Percentiles rank a stretch among this genome's conserved stretches.
Conservation (phyloP, 2,329 filamentous ascomycete genomes). For the Penicillium corylophilum region DNA sequence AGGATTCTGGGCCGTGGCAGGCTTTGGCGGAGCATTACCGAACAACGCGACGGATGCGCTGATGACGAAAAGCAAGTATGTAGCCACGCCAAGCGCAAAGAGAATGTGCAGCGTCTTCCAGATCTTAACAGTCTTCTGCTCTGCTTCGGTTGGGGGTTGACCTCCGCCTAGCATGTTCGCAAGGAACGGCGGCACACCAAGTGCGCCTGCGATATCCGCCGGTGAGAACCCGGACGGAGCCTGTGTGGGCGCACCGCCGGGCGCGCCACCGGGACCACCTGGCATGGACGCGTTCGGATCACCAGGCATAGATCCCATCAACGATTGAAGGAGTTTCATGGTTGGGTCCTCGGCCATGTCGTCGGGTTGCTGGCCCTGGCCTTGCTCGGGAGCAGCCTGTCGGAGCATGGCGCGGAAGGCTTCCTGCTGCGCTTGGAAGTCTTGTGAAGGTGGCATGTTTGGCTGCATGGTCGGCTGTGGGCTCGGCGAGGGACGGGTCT, state of each 20-base stretch:
- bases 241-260: constrained; percentile 9
- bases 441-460: constrained; percentile 30
- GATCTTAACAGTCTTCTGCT: constrained; percentile 37
- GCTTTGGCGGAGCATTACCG: constrained; percentile 43
- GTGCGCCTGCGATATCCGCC: constrained; percentile 40
- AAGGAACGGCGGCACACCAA: constrained; percentile 43
- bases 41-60: constrained; percentile 38
- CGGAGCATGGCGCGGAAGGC: constrained; percentile 44
- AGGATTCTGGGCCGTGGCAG: constrained; percentile 46
- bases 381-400: constrained; percentile 25
- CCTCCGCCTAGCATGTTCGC: constrained; percentile 41
- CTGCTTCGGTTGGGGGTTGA: constrained; percentile 38
- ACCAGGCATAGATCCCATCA: constrained; percentile 34
- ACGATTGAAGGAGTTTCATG: constrained; percentile 37
- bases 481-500: constrained; percentile 15
- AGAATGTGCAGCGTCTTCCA: constrained; percentile 61
- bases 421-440: constrained; percentile 43
- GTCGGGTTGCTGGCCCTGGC: constrained; percentile 14
- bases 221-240: constrained; percentile 19
- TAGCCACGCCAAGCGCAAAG: constrained; percentile 56
- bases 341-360: constrained; percentile 34
- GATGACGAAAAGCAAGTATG: constrained; percentile 50
- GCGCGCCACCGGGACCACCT: constrained; percentile 24
- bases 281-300: constrained; percentile 20
- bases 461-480: constrained; percentile 8